A percentile compares a stretch with the other conserved stretches of the same genome.
Evolutionary conservation across 2,329 filamentous ascomycete genomes (phyloP).

Genomic region (Xylariales sp.): DNA sequence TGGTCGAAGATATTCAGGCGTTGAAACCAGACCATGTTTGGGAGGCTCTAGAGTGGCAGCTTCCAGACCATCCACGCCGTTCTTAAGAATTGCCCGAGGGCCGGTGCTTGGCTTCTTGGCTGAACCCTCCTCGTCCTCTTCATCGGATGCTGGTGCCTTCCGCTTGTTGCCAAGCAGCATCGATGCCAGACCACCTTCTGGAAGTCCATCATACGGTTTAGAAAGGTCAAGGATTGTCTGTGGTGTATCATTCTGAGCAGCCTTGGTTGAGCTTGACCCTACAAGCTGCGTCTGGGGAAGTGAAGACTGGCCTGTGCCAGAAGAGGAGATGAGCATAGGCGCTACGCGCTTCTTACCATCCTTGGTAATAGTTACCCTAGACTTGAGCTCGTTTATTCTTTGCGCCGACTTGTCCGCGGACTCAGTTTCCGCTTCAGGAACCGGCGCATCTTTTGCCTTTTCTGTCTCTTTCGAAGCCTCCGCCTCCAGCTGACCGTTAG

Average conservation of each 20-base stretch:
- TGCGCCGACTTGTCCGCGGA: slow-evolving; percentile 49
- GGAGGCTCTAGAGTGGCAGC: slow-evolving; percentile 63
- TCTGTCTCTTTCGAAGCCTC: slow-evolving; percentile 21
- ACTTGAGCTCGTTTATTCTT: slow-evolving; percentile 65
- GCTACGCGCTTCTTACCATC: slow-evolving; percentile 96
- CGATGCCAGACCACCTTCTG: slow-evolving; percentile 79
- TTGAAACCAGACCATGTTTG: slow-evolving; percentile 58
- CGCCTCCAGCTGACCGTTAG: slow-evolving; percentile 24
- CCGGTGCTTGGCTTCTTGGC: slow-evolving; percentile 57
- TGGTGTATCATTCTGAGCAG: slow-evolving; percentile 64
- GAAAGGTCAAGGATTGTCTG: slow-evolving; percentile 85
- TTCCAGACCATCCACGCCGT: slow-evolving; percentile 73
- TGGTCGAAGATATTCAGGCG: slow-evolving; percentile 80
- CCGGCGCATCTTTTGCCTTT: slow-evolving; percentile 15
- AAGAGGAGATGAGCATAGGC: slow-evolving; percentile 85
- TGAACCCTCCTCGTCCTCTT: slow-evolving; percentile 63
- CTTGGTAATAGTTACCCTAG: slow-evolving; percentile 89
- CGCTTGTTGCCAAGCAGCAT: slow-evolving; percentile 92
- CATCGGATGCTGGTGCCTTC: slow-evolving; percentile 70
- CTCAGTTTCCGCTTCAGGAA: slow-evolving; percentile 34
- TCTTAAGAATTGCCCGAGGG: slow-evolving; percentile 69
- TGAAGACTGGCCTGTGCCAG: slow-evolving; percentile 81
- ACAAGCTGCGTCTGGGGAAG: slow-evolving; percentile 85
- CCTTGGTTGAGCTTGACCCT: slow-evolving; percentile 63
- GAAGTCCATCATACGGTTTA: slow-evolving; percentile 89